Base-by-base conservation (phyloP, 2,329 filamentous ascomycete species). In the Aspergillus carbonarius region DNA sequence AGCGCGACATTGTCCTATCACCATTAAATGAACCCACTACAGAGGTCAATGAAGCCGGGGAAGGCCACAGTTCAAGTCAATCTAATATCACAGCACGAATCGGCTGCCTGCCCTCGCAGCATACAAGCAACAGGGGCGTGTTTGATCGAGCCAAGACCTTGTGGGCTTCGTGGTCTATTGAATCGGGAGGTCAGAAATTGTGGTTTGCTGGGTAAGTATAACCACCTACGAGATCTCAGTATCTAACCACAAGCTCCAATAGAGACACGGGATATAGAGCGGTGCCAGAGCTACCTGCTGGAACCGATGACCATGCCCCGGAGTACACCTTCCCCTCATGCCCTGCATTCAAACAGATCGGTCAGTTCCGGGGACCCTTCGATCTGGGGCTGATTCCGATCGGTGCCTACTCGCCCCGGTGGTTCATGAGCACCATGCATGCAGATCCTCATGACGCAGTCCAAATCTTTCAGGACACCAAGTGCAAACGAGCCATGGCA, bases 361-460 rank as follows among this genome's bases (percentile, higher is more conserved):
- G 93, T 61, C 78, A 86, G 15, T 82, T 88, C 54, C 83, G 91
- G 34, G 93, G 93, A 0, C 91, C 92, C 0, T 96, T 97, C 68
- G 92, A 97, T 72, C 83, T 98, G 6, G 93, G 93, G 0, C 78
- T 97, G 56, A 95, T 98, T 63, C 93, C 93, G 39, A 97, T 98
- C 66, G 93, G 93, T 54, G 93, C 93, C 1, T 97, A 97, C 74
- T 81, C 85, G 59, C 77, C 76, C 47, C 72, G 76, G 42, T 82
- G 75, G 67, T 75, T 95, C 62, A 93, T 95, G 81, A 92, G 88
- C 48, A 79, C 86, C 18, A 88, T 96, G 83, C 93, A 98, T 73
- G 89, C 90, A 7, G 90, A 96, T 72, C 93, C 93, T 0, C 88
- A 86, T 65, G 93, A 98, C 72, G 85, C 88, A 0, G 92, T 96